Base-by-base conservation (phyloP, 139 green algal genomes). In the Micractinium sp. region DNA sequence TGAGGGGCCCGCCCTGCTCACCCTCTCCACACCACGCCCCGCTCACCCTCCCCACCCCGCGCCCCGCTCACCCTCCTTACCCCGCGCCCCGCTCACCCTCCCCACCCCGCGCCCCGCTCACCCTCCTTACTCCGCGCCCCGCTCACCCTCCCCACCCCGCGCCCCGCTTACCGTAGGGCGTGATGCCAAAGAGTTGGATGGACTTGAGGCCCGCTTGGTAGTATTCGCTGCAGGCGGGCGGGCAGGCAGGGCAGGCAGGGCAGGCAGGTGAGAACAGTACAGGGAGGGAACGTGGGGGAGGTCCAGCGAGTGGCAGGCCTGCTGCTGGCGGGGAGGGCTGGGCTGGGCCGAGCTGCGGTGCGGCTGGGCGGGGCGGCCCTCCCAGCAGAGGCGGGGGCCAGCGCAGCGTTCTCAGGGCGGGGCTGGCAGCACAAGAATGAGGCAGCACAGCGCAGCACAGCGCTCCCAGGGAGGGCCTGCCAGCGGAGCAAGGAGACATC, bases 171-270 rank as follows among this genome's bases (percentile, higher is more conserved):
- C 86, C 90, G 39, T 93, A 93, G 1, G 85, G 82, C 0, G 90
- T 84, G 23, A 93, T 81, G 61, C 85, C 90, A 90, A 93, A 93
- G 33, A 92, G 71, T 16, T 78, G 3, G 33, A 92, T 92, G 19
- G 69, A 4, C 13, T 36, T 85, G 22, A 82, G 16, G 35, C 90
- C 81, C 31, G 36, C 56, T 23, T 92, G 90, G 79, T 91, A 92
- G 73, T 92, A 92, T 75, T 90, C 74, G 86, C 86, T 88, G 84
- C 74, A 82, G 38, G 16, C 25, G 13, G 7, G 36, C 35, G 33
- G 20, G 22, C 20, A 27, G 63, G 63, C 20, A 71, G 63, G 63
- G 22, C 7, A 5, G 22, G 20, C 63, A 27, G 75, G 75, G 35
- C 74, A 60, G 33, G 33, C 35, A 9, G 47, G 47, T 56, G 47